Base-by-base conservation (phyloP, 306 rosid species). In the Vicia villosa region DNA sequence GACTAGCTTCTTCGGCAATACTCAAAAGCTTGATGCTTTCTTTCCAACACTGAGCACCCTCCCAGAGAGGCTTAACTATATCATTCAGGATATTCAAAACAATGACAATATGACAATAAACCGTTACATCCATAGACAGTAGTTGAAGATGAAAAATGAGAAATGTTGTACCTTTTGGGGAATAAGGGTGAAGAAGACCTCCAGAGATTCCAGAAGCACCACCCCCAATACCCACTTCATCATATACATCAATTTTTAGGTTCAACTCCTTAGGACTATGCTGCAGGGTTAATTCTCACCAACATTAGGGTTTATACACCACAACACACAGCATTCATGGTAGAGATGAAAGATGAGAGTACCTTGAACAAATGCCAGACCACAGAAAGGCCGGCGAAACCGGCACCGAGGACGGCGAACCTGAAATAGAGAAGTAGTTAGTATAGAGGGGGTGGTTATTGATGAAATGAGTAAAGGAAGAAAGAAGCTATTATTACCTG, bases 401-500 rank as follows among this genome's bases (percentile, higher is more conserved):
- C 97, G 79, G 98, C 97, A n/a, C 98, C 98, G 68, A 93, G 96
- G 34, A 93, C 96, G 3, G 96, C 97, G 63, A 74, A 93, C 76
- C 94, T 70, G 71, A 63, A 34, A 34, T 7, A 34, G 38, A 34
- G 38, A 6, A 7, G 38, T 34, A 34, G 38, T 34, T 7, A 8
- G 38, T 34, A 1, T 7, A 34, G 10, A 34, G 10, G 7, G 70
- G 0, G n/a, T 15, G 50, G 32, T 36, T 36, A 22, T 17, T 62
- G 34, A 62, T 49, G 72, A 20, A 51, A 17, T 49, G 41, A 55
- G 14, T 26, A 2, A 30, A 26, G n/a, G 16, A 65, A 63, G 50
- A 38, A 65, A 63, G 50, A 38, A 61, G 58, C 16, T 15, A 3
- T 41, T n/a, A 3, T 41, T 2, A 88, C 92, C 96, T 89, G 81